Evolutionary conservation across 768 basidiomycete genomes (phyloP).

Genomic region (Hirschioporus abietinus): DNA sequence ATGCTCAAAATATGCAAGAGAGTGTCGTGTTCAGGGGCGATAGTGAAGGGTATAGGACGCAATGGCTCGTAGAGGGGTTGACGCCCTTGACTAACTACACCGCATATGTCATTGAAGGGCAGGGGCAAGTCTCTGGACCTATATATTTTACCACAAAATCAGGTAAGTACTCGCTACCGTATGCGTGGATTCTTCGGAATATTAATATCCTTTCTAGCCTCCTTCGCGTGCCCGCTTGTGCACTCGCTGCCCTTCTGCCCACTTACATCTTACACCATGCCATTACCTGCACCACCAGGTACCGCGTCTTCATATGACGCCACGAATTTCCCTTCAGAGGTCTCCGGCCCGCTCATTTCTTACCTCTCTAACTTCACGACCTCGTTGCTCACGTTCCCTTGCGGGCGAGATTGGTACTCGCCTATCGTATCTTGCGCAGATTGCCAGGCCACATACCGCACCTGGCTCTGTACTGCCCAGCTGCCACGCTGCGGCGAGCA

Average conservation of each 20-base stretch:
- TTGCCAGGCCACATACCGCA: constrained; percentile 67
- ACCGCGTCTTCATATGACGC: constrained; percentile 41
- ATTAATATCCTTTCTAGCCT: constrained; percentile 32
- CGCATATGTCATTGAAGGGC: constrained; percentile 55
- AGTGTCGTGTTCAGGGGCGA: constrained; percentile 52
- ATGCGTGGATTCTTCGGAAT: background rate
- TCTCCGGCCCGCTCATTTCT: constrained; percentile 48
- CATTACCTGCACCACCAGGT: constrained; percentile 48
- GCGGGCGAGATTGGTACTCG: constrained; percentile 77
- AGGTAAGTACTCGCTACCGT: constrained; percentile 31
- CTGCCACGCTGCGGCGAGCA: constrained; percentile 72
- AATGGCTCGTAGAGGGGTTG: constrained; percentile 62
- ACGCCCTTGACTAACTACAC: constrained; percentile 73
- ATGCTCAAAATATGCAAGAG: constrained; percentile 35
- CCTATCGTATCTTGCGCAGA: constrained; percentile 72
- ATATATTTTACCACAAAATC: constrained; percentile 75
- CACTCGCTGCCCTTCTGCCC: constrained; percentile 75
- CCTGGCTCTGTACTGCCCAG: constrained; percentile 71
- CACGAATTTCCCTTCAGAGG: constrained; percentile 40
- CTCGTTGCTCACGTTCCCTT: constrained; percentile 66
- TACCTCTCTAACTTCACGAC: constrained; percentile 72
- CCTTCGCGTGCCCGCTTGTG: constrained; percentile 66
- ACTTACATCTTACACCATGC: constrained; percentile 59
- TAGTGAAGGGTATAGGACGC: constrained; percentile 53
- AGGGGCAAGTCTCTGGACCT: constrained; percentile 56